Conservation (phyloP, 345 rosid species). For the Mercurialis annua region DNA sequence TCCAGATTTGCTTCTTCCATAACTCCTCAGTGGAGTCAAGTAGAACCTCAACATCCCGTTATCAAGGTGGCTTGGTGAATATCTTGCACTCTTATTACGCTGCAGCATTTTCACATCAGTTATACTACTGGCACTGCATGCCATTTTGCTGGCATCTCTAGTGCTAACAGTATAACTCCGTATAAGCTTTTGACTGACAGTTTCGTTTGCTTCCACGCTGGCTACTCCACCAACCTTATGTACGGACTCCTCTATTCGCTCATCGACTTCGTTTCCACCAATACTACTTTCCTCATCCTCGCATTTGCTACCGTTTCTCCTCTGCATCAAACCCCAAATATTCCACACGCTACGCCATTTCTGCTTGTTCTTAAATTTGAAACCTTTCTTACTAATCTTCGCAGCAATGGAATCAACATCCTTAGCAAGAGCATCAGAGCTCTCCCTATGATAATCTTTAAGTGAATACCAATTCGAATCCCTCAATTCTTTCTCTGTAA, state of each 20-base stretch:
- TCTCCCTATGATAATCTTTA: conserved; percentile 13
- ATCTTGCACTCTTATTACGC: conserved; percentile 75
- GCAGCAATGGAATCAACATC: conserved; percentile 18
- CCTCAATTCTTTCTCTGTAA: conserved; percentile 52
- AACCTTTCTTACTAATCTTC: conserved; percentile 16
- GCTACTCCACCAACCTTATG: conserved; percentile 42
- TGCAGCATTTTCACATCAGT: conserved; percentile 46
- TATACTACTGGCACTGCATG: conserved; percentile 21
- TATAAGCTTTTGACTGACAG: conserved; percentile 56
- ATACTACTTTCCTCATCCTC: conserved; percentile 31
- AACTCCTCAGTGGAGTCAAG: conserved; percentile 62
- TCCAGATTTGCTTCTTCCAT: conserved; percentile 54
- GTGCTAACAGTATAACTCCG: conserved; percentile 58
- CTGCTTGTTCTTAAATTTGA: conserved; percentile 19
- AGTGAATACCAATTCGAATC: conserved; percentile 39
- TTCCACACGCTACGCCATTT: conserved; percentile 20
- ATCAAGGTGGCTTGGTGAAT: conserved; percentile 67
- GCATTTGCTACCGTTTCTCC: conserved; percentile 21
- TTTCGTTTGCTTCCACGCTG: conserved; percentile 36
- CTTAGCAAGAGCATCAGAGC: conserved; percentile 10
- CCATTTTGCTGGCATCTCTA: conserved; percentile 39
- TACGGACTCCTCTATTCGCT: conserved; percentile 42
- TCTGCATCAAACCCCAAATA: conserved; percentile 29
- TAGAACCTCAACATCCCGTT: conserved; percentile 77
- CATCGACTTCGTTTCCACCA: conserved; percentile 39